Percentiles rank a stretch among this genome's conserved stretches.
Conservation (phyloP, 108 stramenopile species). For the Poteriospumella lacustris region DNA sequence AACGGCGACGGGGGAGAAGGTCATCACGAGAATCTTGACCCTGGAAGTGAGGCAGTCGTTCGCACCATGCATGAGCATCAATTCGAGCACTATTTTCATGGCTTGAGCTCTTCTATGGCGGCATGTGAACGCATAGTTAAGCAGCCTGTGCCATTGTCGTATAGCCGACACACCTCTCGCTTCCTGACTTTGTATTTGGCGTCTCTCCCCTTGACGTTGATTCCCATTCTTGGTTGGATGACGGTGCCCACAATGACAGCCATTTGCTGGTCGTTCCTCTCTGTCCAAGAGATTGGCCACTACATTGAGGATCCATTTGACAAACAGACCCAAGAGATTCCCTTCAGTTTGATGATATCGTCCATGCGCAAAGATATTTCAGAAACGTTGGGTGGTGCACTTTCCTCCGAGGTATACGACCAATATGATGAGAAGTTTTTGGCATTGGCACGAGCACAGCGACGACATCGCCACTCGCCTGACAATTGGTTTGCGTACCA, state of each 20-base stretch:
- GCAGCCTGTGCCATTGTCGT: conserved; percentile 85
- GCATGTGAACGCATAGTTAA: conserved; percentile 87
- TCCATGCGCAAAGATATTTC: too few species aligned
- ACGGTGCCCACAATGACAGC: conserved; percentile 74
- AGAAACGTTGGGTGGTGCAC: too few species aligned
- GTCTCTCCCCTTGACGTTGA: conserved; percentile 75
- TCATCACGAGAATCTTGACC: too few species aligned
- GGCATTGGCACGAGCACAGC: too few species aligned
- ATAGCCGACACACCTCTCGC: conserved; percentile 81
- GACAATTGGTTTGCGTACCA: too few species aligned
- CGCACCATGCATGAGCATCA: neutral
- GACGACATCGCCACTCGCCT: too few species aligned
- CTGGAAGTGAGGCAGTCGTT: too few species aligned
- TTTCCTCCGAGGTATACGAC: too few species aligned
- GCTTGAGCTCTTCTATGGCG: conserved; percentile 68
- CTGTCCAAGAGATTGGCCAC: conserved; percentile 85
- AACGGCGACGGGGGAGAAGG: too few species aligned
- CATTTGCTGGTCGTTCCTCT: conserved; percentile 82
- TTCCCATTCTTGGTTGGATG: conserved; percentile 64
- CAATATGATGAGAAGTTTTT: too few species aligned
- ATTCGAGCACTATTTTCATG: conserved; percentile 35
- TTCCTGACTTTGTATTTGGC: conserved; percentile 81
- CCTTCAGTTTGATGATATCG: too few species aligned
- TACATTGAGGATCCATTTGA: conserved; percentile 87
- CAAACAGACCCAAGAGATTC: neutral